A percentile compares a stretch with the other conserved stretches of the same genome.
Conservation (phyloP, 169 alveolate species). For the Plasmodium knowlesi region DNA sequence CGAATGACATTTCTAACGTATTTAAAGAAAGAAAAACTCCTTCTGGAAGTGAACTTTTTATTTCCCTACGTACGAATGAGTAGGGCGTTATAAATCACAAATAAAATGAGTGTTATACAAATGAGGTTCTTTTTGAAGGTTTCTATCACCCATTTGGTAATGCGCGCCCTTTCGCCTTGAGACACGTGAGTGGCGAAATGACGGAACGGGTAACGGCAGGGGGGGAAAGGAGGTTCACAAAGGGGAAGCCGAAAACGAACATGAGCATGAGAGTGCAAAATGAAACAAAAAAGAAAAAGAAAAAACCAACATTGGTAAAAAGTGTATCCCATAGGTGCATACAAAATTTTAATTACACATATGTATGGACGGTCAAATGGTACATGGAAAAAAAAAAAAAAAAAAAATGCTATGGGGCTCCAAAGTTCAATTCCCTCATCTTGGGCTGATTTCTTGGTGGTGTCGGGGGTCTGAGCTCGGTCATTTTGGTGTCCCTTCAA, state of each 20-base stretch:
- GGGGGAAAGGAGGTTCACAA: no score
- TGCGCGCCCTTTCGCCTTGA: not conserved
- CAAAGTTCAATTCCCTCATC: constrained; percentile 82
- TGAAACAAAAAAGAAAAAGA: not conserved
- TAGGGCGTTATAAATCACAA: not conserved
- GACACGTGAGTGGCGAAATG: not conserved
- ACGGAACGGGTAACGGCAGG: not conserved
- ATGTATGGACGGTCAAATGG: not conserved
- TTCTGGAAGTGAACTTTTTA: not conserved
- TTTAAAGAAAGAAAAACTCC: not conserved
- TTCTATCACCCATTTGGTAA: not conserved
- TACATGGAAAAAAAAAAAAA: constrained; percentile 11
- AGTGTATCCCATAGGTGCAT: not conserved
- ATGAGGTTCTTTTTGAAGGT: not conserved
- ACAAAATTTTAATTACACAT: constrained; percentile 14
- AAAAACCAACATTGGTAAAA: not conserved
- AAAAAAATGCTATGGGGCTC: constrained; percentile 75
- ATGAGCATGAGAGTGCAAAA: not conserved
- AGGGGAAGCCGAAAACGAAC: not conserved
- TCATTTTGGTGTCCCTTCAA: constrained; percentile 86
- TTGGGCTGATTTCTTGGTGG: constrained; percentile 86
- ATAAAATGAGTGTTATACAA: not conserved
- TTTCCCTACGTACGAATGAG: not conserved
- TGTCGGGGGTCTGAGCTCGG: constrained; percentile 87
- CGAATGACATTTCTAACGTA: not conserved